Evolutionary conservation across 129 eudicot species (phyloP).

Genomic region (Heracleum sosnowskyi): DNA sequence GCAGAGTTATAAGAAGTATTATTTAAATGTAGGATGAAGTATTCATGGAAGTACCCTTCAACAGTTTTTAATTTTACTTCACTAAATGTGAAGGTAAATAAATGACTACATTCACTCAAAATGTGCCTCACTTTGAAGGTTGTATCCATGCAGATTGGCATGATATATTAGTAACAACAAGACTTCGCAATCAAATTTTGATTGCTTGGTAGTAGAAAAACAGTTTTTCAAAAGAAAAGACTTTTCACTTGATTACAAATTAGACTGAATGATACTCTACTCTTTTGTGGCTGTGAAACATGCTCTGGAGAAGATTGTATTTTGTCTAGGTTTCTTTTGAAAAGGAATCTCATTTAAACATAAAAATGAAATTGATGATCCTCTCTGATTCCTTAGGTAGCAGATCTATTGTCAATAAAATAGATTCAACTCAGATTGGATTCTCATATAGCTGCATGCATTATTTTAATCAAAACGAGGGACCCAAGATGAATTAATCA

Average conservation of each 20-base stretch:
- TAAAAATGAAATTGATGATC: not conserved
- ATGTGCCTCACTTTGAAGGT: not conserved
- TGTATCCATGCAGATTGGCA: not conserved
- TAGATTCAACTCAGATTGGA: not conserved
- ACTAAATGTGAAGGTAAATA: not conserved
- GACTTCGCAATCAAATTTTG: not conserved
- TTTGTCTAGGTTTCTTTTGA: not conserved
- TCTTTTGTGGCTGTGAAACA: not conserved
- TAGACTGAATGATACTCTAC: not conserved
- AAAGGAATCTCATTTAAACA: not conserved
- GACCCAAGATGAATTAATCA: not conserved
- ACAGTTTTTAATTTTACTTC: not conserved
- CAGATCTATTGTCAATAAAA: not conserved
- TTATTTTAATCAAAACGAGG: not conserved
- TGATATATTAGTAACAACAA: not conserved
- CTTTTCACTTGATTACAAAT: not conserved
- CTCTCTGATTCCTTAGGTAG: not conserved
- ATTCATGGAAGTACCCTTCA: not conserved
- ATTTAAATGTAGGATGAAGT: not conserved
- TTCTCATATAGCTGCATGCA: not conserved
- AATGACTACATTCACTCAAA: not conserved
- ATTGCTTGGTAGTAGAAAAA: not conserved
- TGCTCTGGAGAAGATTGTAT: not conserved
- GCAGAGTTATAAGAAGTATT: not conserved
- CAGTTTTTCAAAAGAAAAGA: not conserved